These are phyloP conservation scores for Begonia loranthoides DNA, from an alignment of 306 rosid genomes.

Conservation along the genomic window DNA sequence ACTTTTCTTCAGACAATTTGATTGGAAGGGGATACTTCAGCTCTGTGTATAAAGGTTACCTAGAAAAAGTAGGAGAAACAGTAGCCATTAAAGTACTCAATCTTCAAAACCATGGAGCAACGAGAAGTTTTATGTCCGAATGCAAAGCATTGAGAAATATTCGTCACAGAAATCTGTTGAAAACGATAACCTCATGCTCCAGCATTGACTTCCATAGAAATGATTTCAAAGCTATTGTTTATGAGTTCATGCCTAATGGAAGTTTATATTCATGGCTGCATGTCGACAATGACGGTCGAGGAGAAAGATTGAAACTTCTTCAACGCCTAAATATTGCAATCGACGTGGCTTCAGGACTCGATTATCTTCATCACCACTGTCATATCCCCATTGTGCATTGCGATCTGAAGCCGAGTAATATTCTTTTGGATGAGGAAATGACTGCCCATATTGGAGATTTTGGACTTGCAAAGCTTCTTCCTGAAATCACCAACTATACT, in stretches of 20 bases:
- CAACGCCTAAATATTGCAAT: too few species aligned
- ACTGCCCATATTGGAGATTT: too few species aligned
- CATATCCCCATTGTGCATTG: too few species aligned
- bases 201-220: constrained; percentile 1
- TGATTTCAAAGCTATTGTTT: not conserved
- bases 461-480: too few species aligned
- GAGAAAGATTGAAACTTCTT: not conserved
- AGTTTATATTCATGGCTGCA: not conserved
- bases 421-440: too few species aligned
- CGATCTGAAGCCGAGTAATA: too few species aligned
- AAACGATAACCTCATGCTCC: not conserved
- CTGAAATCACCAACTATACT: too few species aligned
- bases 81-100: constrained; percentile 1
- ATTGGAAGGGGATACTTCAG: not conserved
- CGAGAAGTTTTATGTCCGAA: constrained; percentile 1
- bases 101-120: not conserved
- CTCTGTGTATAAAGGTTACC: not conserved
- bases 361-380: too few species aligned
- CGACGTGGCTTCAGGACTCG: too few species aligned
- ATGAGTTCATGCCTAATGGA: constrained; percentile 1
- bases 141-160: constrained; percentile 1
- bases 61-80: not conserved
- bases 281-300: not conserved
- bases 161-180: constrained; percentile 1
- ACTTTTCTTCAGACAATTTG: not conserved